A percentile compares a stretch with the other conserved stretches of the same genome.
Evolutionary conservation across 805 yeast species (phyloP).

Genomic region (Cyberlindnera xishuangbannaensis): DNA sequence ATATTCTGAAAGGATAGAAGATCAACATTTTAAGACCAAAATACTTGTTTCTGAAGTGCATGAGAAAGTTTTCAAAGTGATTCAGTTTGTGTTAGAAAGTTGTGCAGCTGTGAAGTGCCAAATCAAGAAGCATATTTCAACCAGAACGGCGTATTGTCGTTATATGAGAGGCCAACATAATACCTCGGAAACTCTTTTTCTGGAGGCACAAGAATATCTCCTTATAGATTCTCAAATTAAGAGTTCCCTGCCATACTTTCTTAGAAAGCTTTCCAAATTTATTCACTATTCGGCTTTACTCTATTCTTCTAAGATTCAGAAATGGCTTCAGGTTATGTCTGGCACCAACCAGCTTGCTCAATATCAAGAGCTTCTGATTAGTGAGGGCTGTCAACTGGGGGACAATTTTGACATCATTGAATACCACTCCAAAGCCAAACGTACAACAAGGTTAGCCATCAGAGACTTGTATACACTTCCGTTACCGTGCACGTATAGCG

Average conservation of each 20-base stretch:
- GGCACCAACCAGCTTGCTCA: slow-evolving; percentile 26
- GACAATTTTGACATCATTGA: slow-evolving; percentile 34
- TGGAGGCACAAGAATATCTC: slow-evolving; percentile 20
- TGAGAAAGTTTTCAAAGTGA: slow-evolving; percentile 25
- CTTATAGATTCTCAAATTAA: slow-evolving; percentile 22
- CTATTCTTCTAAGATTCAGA: slow-evolving; percentile 20
- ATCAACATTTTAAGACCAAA: slow-evolving; percentile 25
- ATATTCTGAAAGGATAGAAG: slow-evolving; percentile 24
- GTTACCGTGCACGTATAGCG: slow-evolving; percentile 1
- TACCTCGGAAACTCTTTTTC: slow-evolving; percentile 1
- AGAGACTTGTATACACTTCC: slow-evolving; percentile 22
- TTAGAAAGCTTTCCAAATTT: slow-evolving; percentile 12
- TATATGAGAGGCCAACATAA: slow-evolving; percentile 13
- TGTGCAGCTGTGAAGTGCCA: slow-evolving; percentile 23
- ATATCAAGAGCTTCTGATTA: slow-evolving; percentile 19
- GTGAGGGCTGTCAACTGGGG: slow-evolving; percentile 19
- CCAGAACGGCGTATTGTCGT: slow-evolving; percentile 30
- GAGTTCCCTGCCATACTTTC: slow-evolving; percentile 28
- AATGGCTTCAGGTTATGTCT: slow-evolving; percentile 28
- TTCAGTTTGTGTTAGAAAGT: slow-evolving; percentile 20
- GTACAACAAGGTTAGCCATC: slow-evolving; percentile 25
- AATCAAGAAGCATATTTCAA: slow-evolving; percentile 27
- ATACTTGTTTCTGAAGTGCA: slow-evolving; percentile 24
- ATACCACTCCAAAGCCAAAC: slow-evolving; percentile 26
- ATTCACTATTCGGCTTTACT: slow-evolving; percentile 18